Conservation (phyloP, 1,284 basidiomycete genomes). For the Cryptococcus sp. region DNA sequence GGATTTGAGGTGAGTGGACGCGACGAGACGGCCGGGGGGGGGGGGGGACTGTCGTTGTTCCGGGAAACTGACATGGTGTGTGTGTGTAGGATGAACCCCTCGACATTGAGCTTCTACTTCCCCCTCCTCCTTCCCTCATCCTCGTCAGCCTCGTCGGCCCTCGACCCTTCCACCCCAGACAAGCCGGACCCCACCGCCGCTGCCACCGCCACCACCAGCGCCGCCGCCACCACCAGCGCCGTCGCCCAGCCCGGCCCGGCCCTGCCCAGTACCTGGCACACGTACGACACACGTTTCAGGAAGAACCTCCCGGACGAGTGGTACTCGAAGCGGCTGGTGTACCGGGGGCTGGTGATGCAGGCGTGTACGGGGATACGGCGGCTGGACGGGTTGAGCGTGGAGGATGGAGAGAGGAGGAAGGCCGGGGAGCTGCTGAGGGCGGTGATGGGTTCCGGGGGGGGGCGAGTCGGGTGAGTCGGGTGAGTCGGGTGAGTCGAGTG, state of each 20-base stretch:
- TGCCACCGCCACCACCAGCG: background rate
- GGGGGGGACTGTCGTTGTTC: too few species aligned
- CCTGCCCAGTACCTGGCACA: constrained; percentile 53
- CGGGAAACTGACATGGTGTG: background rate
- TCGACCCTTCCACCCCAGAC: constrained; percentile 7
- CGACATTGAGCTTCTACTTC: constrained; percentile 89
- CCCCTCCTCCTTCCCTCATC: constrained; percentile 62
- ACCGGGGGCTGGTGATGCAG: constrained; percentile 79
- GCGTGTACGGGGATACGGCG: constrained; percentile 63
- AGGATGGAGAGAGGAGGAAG: constrained; percentile 75
- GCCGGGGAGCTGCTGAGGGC: constrained; percentile 61
- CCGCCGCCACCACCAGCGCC: background rate
- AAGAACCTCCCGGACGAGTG: constrained; percentile 79
- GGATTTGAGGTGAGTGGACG: constrained; percentile 72
- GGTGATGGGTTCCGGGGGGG: constrained; percentile 1
- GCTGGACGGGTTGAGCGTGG: constrained; percentile 77
- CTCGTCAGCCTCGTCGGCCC: constrained; percentile 2
- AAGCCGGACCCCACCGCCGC: background rate
- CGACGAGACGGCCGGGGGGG: too few species aligned
- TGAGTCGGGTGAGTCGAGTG: too few species aligned
- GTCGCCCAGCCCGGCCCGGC: constrained; percentile 5
- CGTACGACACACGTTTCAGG: constrained; percentile 78
- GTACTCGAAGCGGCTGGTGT: constrained; percentile 78
- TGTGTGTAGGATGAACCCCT: constrained; percentile 78
- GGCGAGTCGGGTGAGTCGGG: too few species aligned